A percentile compares a stretch with the other conserved stretches of the same genome.
These are phyloP conservation scores for Climacium dendroides DNA, from an alignment of 225 moss, liverwort and hornwort species.

Conservation along the genomic window DNA sequence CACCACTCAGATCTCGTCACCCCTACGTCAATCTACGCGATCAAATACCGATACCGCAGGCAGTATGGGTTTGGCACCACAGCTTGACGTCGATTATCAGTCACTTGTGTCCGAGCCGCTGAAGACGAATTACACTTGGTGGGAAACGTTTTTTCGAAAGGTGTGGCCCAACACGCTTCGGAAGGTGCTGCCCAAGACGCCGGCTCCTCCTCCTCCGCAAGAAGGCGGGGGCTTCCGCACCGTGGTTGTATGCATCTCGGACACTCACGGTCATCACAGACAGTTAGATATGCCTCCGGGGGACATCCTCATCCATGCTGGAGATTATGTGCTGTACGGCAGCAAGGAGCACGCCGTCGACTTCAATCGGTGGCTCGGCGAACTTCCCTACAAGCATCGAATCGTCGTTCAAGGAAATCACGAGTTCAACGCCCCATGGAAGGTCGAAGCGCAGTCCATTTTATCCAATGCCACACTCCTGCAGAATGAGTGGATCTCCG, in stretches of 20 bases:
- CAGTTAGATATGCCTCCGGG: neutral
- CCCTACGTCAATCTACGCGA: neutral
- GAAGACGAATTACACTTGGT: neutral
- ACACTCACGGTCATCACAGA: neutral
- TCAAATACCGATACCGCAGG: neutral
- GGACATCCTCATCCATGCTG: neutral
- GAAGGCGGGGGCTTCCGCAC: neutral
- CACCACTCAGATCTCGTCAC: neutral
- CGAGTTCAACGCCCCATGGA: neutral
- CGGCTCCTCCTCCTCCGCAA: neutral
- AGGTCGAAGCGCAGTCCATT: neutral
- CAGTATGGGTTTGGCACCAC: neutral
- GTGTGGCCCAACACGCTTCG: neutral
- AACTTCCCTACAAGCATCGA: neutral
- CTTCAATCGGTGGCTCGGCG: neutral
- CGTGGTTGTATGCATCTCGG: neutral
- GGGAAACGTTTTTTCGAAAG: neutral
- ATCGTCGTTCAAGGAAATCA: neutral
- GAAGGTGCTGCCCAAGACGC: neutral
- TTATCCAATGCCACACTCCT: neutral
- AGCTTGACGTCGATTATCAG: neutral
- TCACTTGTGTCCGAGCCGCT: neutral
- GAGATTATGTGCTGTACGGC: neutral
- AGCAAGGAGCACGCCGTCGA: neutral
- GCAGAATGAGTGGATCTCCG: neutral